phyloP scores from a whole-genome alignment of 768 basidiomycete species.

The Candolleomyces efflorescens region DNA sequence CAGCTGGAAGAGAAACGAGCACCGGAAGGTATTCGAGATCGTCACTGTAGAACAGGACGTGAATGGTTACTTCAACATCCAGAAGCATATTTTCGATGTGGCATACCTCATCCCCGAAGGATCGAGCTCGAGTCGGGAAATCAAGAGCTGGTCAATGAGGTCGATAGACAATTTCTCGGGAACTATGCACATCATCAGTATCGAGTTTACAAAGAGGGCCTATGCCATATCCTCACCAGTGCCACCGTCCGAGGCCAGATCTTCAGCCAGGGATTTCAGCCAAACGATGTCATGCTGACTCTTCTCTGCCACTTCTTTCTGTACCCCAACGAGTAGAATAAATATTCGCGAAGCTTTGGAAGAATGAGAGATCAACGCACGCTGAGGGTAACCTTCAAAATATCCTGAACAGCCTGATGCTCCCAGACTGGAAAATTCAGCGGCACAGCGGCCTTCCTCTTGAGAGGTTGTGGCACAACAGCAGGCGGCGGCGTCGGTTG shows the following conservation, averaged over 20 bases:
- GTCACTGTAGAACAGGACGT: too few species aligned
- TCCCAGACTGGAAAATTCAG: constrained; percentile 69
- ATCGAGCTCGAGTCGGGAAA: constrained; percentile 79
- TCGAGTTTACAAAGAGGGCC: too few species aligned
- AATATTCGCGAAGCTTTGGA: neutral
- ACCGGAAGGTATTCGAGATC: constrained; percentile 74
- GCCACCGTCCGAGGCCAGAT: constrained; percentile 56
- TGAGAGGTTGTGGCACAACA: constrained; percentile 28
- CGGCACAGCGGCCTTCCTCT: constrained; percentile 41
- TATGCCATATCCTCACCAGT: constrained; percentile 34
- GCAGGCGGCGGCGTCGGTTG: constrained; percentile 28
- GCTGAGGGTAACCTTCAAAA: constrained; percentile 77
- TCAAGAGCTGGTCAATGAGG: constrained; percentile 73
- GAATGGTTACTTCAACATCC: too few species aligned
- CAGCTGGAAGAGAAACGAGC: constrained; percentile 68
- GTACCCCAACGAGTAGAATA: constrained; percentile 9
- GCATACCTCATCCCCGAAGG: constrained; percentile 60
- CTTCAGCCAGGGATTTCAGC: constrained; percentile 72
- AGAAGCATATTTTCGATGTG: too few species aligned
- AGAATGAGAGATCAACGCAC: constrained; percentile 40
- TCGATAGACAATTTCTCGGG: constrained; percentile 48
- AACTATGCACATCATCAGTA: constrained; percentile 14
- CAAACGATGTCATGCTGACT: constrained; percentile 71
- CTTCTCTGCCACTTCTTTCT: constrained; percentile 57
- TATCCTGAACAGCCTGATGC: constrained; percentile 56